phyloP scores from a whole-genome alignment of 2,329 filamentous ascomycete species.

The Ceratocystis alfenasii region DNA sequence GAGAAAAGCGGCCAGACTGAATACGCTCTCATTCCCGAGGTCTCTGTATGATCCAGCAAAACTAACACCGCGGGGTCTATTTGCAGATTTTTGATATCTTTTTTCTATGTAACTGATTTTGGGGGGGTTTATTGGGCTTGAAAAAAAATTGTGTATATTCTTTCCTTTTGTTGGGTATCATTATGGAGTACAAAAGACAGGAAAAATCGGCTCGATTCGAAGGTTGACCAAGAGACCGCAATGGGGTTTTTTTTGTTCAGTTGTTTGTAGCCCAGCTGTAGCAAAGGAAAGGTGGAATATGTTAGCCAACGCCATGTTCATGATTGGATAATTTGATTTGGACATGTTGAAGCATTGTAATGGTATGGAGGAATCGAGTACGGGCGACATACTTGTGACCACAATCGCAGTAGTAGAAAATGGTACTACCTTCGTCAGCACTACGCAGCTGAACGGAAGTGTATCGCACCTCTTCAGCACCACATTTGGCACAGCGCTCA shows the following conservation, averaged over 20 bases:
- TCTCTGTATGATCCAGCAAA: conserved; percentile 29
- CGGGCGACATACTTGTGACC: conserved; percentile 56
- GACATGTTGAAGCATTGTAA: not conserved
- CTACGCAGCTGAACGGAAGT: conserved; percentile 75
- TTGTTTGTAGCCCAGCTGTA: conserved; percentile 49
- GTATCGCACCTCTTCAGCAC: conserved; percentile 68
- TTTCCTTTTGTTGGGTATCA: conserved; percentile 23
- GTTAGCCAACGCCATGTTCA: conserved; percentile 25
- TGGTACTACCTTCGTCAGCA: conserved; percentile 88
- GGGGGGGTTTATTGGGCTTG: conserved; percentile 16
- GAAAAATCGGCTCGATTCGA: conserved; percentile 17
- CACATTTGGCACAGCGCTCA: conserved; percentile 69
- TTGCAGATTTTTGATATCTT: not conserved
- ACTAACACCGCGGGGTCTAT: not conserved
- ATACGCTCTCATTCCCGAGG: conserved; percentile 78
- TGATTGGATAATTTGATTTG: conserved; percentile 7
- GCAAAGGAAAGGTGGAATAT: conserved; percentile 9
- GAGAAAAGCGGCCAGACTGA: conserved; percentile 80
- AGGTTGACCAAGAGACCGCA: not conserved
- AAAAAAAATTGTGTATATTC: conserved; percentile 19
- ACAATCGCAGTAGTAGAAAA: conserved; percentile 83
- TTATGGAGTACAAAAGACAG: conserved; percentile 21
- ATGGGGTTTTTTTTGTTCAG: conserved; percentile 28
- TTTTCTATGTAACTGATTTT: conserved; percentile 1
- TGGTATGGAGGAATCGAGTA: not conserved